Percentiles rank a stretch among this genome's conserved stretches.
phyloP scores from a whole-genome alignment of 805 yeast genomes.

The Nakazawaea populi region DNA sequence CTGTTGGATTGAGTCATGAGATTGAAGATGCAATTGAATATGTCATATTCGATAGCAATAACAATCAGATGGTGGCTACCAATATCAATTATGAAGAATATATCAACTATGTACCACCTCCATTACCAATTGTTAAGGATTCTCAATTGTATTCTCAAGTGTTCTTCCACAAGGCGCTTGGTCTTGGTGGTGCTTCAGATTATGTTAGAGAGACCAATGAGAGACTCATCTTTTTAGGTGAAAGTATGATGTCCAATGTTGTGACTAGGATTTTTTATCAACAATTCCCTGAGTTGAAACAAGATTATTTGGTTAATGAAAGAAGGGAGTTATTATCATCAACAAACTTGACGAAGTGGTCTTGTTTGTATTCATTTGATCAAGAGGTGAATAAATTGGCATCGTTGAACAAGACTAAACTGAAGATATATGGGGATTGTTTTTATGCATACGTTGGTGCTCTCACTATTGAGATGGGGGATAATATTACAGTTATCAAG shows the following conservation, averaged over 20 bases:
- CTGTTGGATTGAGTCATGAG: neutral
- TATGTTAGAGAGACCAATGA: neutral
- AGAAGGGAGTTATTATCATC: neutral
- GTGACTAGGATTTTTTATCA: neutral
- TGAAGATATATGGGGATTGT: conserved; percentile 1
- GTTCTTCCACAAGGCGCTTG: neutral
- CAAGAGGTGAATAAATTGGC: neutral
- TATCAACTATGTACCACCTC: neutral
- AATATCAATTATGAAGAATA: neutral
- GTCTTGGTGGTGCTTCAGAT: neutral
- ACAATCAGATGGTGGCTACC: neutral
- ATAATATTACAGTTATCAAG: neutral
- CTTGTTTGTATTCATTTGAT: neutral
- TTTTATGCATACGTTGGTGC: conserved; percentile 3
- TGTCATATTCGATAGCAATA: neutral
- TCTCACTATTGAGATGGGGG: neutral
- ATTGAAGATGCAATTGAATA: neutral
- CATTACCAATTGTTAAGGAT: neutral
- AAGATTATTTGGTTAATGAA: neutral
- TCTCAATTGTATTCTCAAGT: neutral
- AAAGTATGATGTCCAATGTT: neutral
- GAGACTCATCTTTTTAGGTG: neutral
- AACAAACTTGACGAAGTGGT: neutral
- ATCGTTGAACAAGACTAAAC: neutral
- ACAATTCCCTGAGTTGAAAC: neutral